Percentiles rank a stretch among this genome's conserved stretches.
Evolutionary conservation across 2,329 filamentous ascomycete species (phyloP).

Genomic region (Penicillium decumbens): DNA sequence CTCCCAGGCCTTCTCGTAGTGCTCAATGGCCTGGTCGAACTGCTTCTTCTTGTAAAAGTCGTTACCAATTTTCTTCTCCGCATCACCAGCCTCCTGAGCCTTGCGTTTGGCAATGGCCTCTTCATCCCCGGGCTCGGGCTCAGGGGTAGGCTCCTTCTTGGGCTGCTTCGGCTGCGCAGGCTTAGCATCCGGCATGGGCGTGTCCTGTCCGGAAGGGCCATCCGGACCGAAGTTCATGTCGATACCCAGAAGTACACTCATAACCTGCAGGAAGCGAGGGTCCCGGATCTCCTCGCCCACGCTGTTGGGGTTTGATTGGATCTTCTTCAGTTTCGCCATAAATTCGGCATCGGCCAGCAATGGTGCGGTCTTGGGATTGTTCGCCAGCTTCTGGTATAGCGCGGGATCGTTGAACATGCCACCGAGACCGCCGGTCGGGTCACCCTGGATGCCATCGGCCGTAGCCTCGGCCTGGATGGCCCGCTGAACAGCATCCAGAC

Average conservation of each 20-base stretch:
- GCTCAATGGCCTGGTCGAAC: constrained; percentile 88
- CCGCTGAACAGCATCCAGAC: constrained; percentile 76
- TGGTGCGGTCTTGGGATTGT: constrained; percentile 85
- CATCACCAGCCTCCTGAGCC: constrained; percentile 87
- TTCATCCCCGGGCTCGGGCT: constrained; percentile 70
- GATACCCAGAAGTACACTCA: constrained; percentile 88
- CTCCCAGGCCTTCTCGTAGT: constrained; percentile 95
- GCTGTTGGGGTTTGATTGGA: constrained; percentile 75
- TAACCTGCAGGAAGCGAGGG: constrained; percentile 85
- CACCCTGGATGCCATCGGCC: constrained; percentile 57
- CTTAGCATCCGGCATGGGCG: constrained; percentile 70
- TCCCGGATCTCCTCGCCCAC: constrained; percentile 79
- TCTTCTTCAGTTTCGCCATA: constrained; percentile 79
- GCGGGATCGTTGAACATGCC: constrained; percentile 93
- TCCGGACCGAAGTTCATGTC: constrained; percentile 71
- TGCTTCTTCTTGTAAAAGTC: constrained; percentile 98
- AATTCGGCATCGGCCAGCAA: constrained; percentile 79
- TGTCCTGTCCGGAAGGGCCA: constrained; percentile 52
- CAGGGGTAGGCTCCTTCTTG: constrained; percentile 57
- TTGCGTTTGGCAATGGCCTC: constrained; percentile 79
- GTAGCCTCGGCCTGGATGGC: constrained; percentile 75
- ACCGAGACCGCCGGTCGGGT: constrained; percentile 72
- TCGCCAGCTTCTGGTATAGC: constrained; percentile 81
- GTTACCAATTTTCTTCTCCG: constrained; percentile 89
- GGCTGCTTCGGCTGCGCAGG: constrained; percentile 38